These are phyloP conservation scores for Strobilomyces dryophilus DNA, from an alignment of 768 basidiomycete genomes.

Conservation along the genomic window DNA sequence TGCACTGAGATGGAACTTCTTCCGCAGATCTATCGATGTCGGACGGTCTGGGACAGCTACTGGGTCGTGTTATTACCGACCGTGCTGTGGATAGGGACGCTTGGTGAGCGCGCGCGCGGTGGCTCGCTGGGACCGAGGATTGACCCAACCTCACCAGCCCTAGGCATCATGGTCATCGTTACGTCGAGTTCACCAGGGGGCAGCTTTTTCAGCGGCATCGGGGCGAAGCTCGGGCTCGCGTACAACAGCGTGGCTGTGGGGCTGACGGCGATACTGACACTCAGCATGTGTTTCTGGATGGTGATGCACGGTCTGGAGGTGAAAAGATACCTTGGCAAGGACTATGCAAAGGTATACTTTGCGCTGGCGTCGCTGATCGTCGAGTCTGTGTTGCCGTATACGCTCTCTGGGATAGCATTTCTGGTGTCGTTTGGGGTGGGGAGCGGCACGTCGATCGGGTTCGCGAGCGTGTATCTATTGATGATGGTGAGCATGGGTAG, in stretches of 20 bases:
- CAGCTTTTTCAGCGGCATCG: constrained; percentile 16
- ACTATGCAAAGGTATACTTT: constrained; percentile 21
- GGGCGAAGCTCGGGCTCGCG: constrained; percentile 13
- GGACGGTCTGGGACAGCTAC: constrained; percentile 27
- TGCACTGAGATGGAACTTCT: constrained; percentile 1
- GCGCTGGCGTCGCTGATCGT: constrained; percentile 12
- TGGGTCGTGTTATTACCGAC: constrained; percentile 16
- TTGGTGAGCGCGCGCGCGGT: constrained; percentile 16
- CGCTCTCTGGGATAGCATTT: constrained; percentile 24
- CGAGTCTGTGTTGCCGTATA: constrained; percentile 26
- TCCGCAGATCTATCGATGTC: constrained; percentile 37
- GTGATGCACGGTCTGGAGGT: constrained; percentile 8
- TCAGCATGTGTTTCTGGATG: constrained; percentile 17
- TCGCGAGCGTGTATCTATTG: constrained; percentile 19
- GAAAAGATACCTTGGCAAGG: constrained; percentile 15
- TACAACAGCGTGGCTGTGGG: constrained; percentile 20
- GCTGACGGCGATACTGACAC: constrained; percentile 20
- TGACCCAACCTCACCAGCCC: constrained; percentile 9
- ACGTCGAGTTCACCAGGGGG: constrained; percentile 14
- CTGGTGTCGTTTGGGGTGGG: constrained; percentile 17
- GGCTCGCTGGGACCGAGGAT: neutral
- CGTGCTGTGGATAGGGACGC: constrained; percentile 20
- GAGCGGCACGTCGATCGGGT: constrained; percentile 11
- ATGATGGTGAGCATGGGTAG: constrained; percentile 18
- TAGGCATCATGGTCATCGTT: constrained; percentile 16